phyloP scores from a whole-genome alignment of 2,329 filamentous ascomycete genomes.

The Diaporthe vaccinii region DNA sequence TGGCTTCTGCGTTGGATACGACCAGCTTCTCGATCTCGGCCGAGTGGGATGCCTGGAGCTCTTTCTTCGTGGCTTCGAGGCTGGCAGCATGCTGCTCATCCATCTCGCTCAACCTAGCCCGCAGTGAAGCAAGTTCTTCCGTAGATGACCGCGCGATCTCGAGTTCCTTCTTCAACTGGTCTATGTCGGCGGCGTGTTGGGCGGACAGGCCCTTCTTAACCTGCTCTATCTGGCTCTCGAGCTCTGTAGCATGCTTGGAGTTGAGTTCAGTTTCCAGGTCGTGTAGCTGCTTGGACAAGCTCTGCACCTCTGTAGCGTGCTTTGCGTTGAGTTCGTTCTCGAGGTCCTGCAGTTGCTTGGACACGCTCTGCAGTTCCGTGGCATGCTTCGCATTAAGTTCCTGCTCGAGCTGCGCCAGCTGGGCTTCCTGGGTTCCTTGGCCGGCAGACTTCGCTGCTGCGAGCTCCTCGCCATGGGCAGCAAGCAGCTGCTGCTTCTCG shows the following conservation, averaged over 20 bases:
- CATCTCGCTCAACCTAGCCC: constrained; percentile 51
- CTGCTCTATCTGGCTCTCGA: constrained; percentile 50
- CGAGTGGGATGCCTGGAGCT: constrained; percentile 57
- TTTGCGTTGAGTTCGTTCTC: constrained; percentile 44
- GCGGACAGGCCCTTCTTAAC: constrained; percentile 52
- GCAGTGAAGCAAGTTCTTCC: constrained; percentile 48
- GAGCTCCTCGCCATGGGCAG: constrained; percentile 51
- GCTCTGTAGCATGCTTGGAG: constrained; percentile 51
- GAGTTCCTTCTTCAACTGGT: constrained; percentile 52
- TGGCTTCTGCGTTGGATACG: constrained; percentile 56
- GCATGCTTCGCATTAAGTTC: constrained; percentile 44
- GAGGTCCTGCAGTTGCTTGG: constrained; percentile 38
- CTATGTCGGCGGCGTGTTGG: constrained; percentile 54
- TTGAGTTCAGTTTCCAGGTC: constrained; percentile 35
- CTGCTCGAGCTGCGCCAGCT: constrained; percentile 46
- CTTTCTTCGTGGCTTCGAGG: constrained; percentile 57
- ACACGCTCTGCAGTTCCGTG: constrained; percentile 24
- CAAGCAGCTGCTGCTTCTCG: constrained; percentile 55
- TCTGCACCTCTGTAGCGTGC: constrained; percentile 49
- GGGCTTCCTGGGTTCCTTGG: constrained; percentile 45
- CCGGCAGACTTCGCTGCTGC: constrained; percentile 46
- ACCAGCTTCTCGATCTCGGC: constrained; percentile 63
- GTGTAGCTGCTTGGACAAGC: constrained; percentile 36
- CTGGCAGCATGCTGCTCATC: constrained; percentile 52
- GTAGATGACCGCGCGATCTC: constrained; percentile 50